A percentile compares a stretch with the other conserved stretches of the same genome.
These are phyloP conservation scores for Flammula alnicola DNA, from an alignment of 1,284 basidiomycete species.

Conservation along the genomic window DNA sequence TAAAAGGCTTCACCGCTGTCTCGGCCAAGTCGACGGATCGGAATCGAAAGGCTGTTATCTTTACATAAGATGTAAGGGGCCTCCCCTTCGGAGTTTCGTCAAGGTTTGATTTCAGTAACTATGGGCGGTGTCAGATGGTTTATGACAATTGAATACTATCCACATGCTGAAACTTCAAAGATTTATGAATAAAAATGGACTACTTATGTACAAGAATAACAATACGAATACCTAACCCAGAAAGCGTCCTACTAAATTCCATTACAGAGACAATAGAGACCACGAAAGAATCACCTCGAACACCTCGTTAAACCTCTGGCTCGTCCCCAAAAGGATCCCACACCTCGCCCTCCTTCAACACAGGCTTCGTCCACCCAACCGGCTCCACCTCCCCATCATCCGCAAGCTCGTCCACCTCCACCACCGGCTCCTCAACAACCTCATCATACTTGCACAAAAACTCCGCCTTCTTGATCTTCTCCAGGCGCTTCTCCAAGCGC, in stretches of 20 bases:
- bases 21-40: no score
- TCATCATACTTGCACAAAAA: slow-evolving; percentile 33
- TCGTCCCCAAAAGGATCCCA: slow-evolving; percentile 32
- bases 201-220: no score
- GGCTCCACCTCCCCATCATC: slow-evolving; percentile 18
- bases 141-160: no score
- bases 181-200: no score
- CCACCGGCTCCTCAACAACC: slow-evolving; percentile 21
- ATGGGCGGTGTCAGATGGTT: no score
- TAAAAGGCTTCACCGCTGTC: no score
- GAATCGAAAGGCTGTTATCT: no score
- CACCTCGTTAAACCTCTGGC: slow-evolving; percentile 20
- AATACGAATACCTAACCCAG: no score
- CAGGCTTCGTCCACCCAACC: slow-evolving; percentile 12
- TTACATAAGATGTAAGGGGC: no score
- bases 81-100: no score
- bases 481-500: slow-evolving; percentile 36
- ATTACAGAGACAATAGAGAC: background rate
- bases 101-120: no score
- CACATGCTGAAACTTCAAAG: no score
- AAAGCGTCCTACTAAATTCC: background rate
- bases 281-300: background rate
- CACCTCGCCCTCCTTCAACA: slow-evolving; percentile 17
- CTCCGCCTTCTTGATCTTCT: slow-evolving; percentile 34
- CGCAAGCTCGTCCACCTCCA: slow-evolving; percentile 18